Conservation (phyloP, 202 grass and related monocot genomes). For the Brachypodium distachyon region DNA sequence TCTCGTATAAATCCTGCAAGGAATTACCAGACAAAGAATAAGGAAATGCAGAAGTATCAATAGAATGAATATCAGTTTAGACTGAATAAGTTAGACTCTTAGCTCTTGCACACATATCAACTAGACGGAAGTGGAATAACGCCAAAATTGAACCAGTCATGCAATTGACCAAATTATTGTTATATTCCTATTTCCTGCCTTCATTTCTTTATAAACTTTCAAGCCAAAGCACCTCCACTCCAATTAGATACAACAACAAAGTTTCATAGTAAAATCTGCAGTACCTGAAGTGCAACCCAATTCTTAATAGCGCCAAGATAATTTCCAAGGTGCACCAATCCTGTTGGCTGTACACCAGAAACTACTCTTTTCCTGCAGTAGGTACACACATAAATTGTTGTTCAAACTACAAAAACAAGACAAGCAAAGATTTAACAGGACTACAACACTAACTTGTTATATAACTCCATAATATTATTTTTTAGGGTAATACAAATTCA, state of each 20-base stretch:
- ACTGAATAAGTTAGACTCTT: background rate
- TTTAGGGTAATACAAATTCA: background rate
- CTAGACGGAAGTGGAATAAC: background rate
- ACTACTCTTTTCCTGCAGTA: slow-evolving; percentile 85
- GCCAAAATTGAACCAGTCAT: background rate
- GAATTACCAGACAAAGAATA: slow-evolving; percentile 1
- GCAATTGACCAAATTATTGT: background rate
- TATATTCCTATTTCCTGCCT: background rate
- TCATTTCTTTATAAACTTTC: background rate
- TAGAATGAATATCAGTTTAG: background rate
- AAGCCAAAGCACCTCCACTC: background rate
- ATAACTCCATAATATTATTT: background rate
- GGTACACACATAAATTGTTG: background rate
- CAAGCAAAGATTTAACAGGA: background rate
- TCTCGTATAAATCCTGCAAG: slow-evolving; percentile 85
- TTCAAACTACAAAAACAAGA: background rate
- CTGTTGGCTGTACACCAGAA: slow-evolving; percentile 96
- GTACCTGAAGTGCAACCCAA: slow-evolving; percentile 93
- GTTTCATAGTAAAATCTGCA: background rate
- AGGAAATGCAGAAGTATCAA: background rate
- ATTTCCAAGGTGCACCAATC: slow-evolving; percentile 93
- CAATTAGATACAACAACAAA: background rate
- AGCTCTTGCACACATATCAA: slow-evolving; percentile 15
- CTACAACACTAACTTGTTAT: background rate
- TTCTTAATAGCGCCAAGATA: slow-evolving; percentile 97